These are phyloP conservation scores for Rosellinia necatrix DNA, from an alignment of 2,329 filamentous ascomycete genomes.

Conservation along the genomic window DNA sequence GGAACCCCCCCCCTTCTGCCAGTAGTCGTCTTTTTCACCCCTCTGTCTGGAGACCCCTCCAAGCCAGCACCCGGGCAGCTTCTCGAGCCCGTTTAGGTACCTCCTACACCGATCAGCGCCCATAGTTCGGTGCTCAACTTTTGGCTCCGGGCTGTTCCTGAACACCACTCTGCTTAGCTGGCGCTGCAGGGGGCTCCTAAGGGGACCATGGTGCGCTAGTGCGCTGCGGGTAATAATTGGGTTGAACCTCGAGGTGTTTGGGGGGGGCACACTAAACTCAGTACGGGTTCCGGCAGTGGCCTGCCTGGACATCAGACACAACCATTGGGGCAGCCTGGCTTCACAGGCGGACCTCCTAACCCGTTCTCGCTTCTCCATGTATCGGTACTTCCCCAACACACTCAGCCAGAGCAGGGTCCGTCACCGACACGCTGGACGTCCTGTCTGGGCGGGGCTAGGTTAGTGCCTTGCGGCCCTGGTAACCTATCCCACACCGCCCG, in stretches of 20 bases:
- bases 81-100: conserved; percentile 14
- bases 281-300: conserved; percentile 30
- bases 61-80: no score
- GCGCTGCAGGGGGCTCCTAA: conserved; percentile 25
- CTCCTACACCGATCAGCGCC: conserved; percentile 15
- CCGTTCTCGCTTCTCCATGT: conserved; percentile 22
- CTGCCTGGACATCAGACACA: conserved; percentile 28
- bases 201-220: conserved; percentile 16
- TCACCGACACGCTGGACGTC: conserved; percentile 28
- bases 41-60: conserved; percentile 21
- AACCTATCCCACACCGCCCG: conserved; percentile 23
- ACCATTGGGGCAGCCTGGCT: conserved; percentile 38
- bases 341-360: conserved; percentile 8
- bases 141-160: conserved; percentile 25
- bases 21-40: conserved; percentile 12
- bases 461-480: conserved; percentile 11
- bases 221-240: conserved; percentile 33
- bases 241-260: conserved; percentile 23
- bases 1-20: conserved; percentile 8
- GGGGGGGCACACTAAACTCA: conserved; percentile 34
- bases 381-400: conserved; percentile 42
- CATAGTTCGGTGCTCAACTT: conserved; percentile 24
- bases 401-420: conserved; percentile 4
- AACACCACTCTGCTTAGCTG: conserved; percentile 21
- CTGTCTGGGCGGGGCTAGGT: not conserved